Conservation (phyloP, 495 filamentous ascomycete species). For the Cladorrhinum samala region DNA sequence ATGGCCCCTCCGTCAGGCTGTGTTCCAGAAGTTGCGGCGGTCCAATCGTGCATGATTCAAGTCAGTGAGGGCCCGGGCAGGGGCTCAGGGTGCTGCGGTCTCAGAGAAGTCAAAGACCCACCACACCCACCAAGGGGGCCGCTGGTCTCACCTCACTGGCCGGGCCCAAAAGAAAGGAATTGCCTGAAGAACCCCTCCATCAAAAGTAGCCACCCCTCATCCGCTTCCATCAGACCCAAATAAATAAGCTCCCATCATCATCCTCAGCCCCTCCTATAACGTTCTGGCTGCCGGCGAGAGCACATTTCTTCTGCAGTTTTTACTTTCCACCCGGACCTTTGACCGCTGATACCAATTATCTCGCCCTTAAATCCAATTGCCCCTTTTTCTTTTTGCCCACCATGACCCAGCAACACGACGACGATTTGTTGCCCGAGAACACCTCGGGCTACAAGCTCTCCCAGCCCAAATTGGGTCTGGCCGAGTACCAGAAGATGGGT, state of each 20-base stretch:
- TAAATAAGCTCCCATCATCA: conserved; percentile 25
- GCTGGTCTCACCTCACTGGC: conserved; percentile 10
- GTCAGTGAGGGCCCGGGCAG: background rate
- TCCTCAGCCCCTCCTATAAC: conserved; percentile 1
- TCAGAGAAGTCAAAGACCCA: conserved; percentile 1
- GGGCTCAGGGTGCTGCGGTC: background rate
- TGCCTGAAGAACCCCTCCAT: conserved; percentile 15
- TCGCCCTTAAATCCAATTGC: conserved; percentile 8
- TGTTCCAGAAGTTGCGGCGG: conserved; percentile 15
- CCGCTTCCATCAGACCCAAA: conserved; percentile 10
- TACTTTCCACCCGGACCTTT: background rate
- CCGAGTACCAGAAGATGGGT: conserved; percentile 91
- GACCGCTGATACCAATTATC: background rate
- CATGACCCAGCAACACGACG: conserved; percentile 74
- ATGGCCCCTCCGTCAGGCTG: background rate
- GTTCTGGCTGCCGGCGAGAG: conserved; percentile 1
- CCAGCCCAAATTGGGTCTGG: conserved; percentile 88
- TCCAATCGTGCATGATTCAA: conserved; percentile 4
- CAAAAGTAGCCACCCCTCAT: conserved; percentile 13
- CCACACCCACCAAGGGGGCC: conserved; percentile 9
- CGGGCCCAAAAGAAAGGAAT: conserved; percentile 1
- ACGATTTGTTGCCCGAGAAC: conserved; percentile 78
- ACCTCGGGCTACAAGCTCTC: conserved; percentile 96
- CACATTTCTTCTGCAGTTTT: conserved; percentile 2
- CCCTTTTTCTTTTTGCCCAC: conserved; percentile 14